These are phyloP conservation scores for Mycena vulgaris DNA, from an alignment of 768 basidiomycete species.

Conservation along the genomic window DNA sequence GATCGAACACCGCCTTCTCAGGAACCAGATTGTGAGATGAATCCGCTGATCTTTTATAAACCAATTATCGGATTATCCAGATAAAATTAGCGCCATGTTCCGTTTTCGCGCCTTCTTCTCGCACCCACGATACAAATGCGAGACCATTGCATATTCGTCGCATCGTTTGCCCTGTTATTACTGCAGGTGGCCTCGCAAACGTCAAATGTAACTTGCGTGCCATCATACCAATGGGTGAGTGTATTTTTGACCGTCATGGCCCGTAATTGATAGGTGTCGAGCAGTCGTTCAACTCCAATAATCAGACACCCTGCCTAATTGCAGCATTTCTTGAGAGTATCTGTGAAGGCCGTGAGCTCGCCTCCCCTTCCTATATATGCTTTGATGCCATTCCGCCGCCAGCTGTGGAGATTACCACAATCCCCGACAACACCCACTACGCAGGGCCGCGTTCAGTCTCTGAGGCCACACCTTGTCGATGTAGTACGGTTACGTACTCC, in stretches of 20 bases:
- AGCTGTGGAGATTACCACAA: conserved; percentile 57
- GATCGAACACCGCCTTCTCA: conserved; percentile 25
- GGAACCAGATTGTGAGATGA: conserved; percentile 18
- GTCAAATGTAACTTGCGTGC: conserved; percentile 56
- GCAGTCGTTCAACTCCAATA: conserved; percentile 56
- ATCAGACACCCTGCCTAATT: conserved; percentile 67
- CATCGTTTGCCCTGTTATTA: conserved; percentile 15
- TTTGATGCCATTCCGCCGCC: conserved; percentile 12
- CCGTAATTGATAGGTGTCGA: background rate
- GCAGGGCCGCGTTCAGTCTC: conserved; percentile 54
- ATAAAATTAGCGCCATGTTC: conserved; percentile 24
- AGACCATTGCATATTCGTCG: conserved; percentile 15
- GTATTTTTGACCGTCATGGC: background rate
- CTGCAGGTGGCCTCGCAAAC: conserved; percentile 48
- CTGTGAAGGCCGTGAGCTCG: conserved; percentile 55
- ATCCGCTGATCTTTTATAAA: conserved; percentile 4
- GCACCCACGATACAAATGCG: conserved; percentile 33
- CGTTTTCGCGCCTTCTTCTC: conserved; percentile 7
- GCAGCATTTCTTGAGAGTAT: conserved; percentile 63
- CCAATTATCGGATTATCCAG: conserved; percentile 1
- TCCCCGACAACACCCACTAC: conserved; percentile 60
- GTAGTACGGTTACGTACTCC: conserved; percentile 73
- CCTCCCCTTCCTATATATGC: background rate
- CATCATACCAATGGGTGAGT: conserved; percentile 56
- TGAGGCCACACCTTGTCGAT: conserved; percentile 61